Conservation (phyloP, 2,329 filamentous ascomycete species). For the Fonsecaea erecta region DNA sequence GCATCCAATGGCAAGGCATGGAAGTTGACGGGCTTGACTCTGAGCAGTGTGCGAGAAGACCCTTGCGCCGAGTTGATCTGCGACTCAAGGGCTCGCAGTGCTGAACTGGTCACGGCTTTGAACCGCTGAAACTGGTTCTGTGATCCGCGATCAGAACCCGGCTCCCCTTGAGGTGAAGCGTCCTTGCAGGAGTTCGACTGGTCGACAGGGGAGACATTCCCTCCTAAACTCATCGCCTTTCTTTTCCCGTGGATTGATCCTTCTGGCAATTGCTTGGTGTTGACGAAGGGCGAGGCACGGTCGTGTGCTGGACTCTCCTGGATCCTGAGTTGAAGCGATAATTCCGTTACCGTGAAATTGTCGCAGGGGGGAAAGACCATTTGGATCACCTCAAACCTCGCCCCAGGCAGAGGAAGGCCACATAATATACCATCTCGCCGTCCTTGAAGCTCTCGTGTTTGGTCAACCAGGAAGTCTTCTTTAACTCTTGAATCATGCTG, state of each 20-base stretch:
- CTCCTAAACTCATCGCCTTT: background rate
- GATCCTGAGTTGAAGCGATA: background rate
- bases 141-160: background rate
- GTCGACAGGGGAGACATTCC: background rate
- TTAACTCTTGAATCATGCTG: background rate
- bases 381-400: background rate
- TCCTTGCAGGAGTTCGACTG: background rate
- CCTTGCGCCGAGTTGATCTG: background rate
- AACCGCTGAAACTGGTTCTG: background rate
- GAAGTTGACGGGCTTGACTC: conserved; percentile 11
- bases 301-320: background rate
- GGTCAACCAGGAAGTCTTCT: background rate
- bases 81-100: background rate
- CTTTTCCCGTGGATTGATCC: background rate
- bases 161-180: background rate
- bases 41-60: background rate
- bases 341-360: background rate
- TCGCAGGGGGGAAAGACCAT: background rate
- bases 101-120: background rate
- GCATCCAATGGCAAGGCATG: conserved; percentile 7
- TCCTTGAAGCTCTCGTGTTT: background rate
- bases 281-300: background rate
- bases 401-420: background rate
- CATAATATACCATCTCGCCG: background rate
- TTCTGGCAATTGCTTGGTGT: background rate